phyloP scores from a whole-genome alignment of 2,329 filamentous ascomycete genomes.

The Ilyonectria destructans region DNA sequence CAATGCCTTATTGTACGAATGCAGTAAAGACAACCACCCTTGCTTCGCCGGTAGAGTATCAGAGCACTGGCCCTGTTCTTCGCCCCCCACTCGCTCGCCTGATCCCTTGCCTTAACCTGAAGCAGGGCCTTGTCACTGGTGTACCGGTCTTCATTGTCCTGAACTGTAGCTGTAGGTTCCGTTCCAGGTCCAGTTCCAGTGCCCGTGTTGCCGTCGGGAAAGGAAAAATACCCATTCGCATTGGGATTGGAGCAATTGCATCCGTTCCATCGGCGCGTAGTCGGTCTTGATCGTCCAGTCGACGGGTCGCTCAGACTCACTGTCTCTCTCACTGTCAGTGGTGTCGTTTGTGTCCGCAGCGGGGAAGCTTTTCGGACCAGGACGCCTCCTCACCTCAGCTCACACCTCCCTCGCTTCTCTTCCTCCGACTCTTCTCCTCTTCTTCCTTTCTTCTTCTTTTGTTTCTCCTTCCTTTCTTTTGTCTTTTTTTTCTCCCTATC shows the following conservation, averaged over 20 bases:
- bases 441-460: not conserved
- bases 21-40: conserved; percentile 2
- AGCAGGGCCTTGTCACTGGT: conserved; percentile 5
- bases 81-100: conserved; percentile 9
- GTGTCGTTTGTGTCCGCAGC: conserved; percentile 16
- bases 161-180: not conserved
- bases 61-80: not conserved
- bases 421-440: conserved; percentile 4
- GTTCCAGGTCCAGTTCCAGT: not conserved
- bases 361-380: conserved; percentile 29
- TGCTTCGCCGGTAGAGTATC: not conserved
- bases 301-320: not conserved
- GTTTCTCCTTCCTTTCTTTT: conserved; percentile 1
- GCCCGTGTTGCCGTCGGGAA: not conserved
- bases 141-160: conserved; percentile 4
- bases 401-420: conserved; percentile 16
- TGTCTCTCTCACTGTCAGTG: not conserved
- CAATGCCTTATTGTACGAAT: not conserved
- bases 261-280: not conserved
- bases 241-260: not conserved
- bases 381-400: conserved; percentile 29
- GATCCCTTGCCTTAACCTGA: conserved; percentile 18
- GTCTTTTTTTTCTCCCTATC: not conserved
- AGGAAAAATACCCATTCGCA: not conserved
- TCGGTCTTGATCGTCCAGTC: not conserved